Evolutionary conservation across 305 asterid species (phyloP).

Genomic region (Fraxinus dipetala): DNA sequence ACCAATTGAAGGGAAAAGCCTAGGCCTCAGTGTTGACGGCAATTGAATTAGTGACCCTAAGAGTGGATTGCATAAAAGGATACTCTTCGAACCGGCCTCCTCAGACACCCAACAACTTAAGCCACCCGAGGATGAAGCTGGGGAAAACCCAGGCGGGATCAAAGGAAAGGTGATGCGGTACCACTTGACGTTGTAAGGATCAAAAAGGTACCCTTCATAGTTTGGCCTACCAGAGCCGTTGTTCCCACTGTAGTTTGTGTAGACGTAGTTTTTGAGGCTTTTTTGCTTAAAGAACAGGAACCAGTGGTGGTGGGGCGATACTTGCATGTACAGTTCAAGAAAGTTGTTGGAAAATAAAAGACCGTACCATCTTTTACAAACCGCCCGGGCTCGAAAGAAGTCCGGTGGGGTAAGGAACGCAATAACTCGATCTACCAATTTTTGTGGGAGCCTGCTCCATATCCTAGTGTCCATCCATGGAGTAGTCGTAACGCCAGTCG

Average conservation of each 20-base stretch:
- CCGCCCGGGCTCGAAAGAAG: slow-evolving; percentile 70
- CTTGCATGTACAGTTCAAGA: slow-evolving; percentile 61
- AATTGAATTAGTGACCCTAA: slow-evolving; percentile 50
- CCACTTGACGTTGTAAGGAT: slow-evolving; percentile 61
- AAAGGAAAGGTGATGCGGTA: slow-evolving; percentile 51
- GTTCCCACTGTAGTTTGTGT: slow-evolving; percentile 23
- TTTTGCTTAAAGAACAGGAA: slow-evolving; percentile 72
- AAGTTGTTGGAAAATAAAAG: slow-evolving; percentile 64
- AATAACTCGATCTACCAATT: slow-evolving; percentile 61
- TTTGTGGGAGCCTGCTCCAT: slow-evolving; percentile 82
- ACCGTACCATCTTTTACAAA: slow-evolving; percentile 80
- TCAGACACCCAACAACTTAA: slow-evolving; percentile 75
- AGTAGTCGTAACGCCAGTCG: slow-evolving; percentile 10
- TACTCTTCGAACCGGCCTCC: slow-evolving; percentile 70
- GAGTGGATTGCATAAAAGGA: slow-evolving; percentile 70
- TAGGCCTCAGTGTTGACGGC: slow-evolving; percentile 75
- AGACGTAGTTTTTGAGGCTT: slow-evolving; percentile 41
- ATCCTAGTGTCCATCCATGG: slow-evolving; percentile 78
- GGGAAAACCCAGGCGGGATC: slow-evolving; percentile 71
- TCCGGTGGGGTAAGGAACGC: slow-evolving; percentile 84
- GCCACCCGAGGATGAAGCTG: slow-evolving; percentile 73
- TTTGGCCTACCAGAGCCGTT: background rate
- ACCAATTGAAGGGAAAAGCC: slow-evolving; percentile 81
- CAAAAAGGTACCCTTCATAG: slow-evolving; percentile 63
- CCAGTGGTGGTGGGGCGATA: slow-evolving; percentile 55